These are phyloP conservation scores for Monosporascus sp. DNA, from an alignment of 2,329 filamentous ascomycete genomes.

Conservation along the genomic window DNA sequence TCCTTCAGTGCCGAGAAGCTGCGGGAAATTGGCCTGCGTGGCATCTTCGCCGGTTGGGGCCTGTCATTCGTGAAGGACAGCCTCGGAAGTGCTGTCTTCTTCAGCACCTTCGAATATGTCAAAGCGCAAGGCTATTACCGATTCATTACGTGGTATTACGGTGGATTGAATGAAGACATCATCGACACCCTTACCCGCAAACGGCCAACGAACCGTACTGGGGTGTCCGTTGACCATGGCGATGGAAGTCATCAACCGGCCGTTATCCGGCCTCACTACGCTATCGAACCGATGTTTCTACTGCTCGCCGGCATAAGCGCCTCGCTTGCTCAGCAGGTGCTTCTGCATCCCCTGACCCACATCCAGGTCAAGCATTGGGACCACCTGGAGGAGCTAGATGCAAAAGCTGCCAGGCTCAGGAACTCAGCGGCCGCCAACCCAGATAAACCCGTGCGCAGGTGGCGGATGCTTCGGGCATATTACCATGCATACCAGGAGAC, in stretches of 20 bases:
- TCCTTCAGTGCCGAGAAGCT: conserved; percentile 63
- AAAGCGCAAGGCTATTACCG: conserved; percentile 70
- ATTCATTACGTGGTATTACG: conserved; percentile 68
- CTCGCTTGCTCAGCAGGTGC: conserved; percentile 61
- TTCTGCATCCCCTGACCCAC: conserved; percentile 67
- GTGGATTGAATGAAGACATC: conserved; percentile 48
- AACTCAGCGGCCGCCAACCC: conserved; percentile 26
- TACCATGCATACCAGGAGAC: conserved; percentile 69
- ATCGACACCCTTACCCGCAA: conserved; percentile 45
- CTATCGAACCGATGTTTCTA: conserved; percentile 69
- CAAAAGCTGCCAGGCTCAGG: conserved; percentile 45
- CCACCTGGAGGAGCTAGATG: conserved; percentile 67
- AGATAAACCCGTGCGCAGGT: conserved; percentile 31
- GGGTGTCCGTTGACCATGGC: conserved; percentile 12
- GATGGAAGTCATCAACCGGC: conserved; percentile 26
- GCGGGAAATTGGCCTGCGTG: conserved; percentile 65
- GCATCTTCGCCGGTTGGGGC: conserved; percentile 70
- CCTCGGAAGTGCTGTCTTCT: conserved; percentile 66
- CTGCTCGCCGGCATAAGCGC: conserved; percentile 64
- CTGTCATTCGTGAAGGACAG: conserved; percentile 66
- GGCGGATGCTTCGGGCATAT: conserved; percentile 59
- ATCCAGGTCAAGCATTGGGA: conserved; percentile 71
- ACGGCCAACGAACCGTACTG: conserved; percentile 28
- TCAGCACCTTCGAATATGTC: conserved; percentile 69
- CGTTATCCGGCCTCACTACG: conserved; percentile 68